Base-by-base conservation (phyloP, 164 flowering plant genomes). In the Cinnamomum micranthum region DNA sequence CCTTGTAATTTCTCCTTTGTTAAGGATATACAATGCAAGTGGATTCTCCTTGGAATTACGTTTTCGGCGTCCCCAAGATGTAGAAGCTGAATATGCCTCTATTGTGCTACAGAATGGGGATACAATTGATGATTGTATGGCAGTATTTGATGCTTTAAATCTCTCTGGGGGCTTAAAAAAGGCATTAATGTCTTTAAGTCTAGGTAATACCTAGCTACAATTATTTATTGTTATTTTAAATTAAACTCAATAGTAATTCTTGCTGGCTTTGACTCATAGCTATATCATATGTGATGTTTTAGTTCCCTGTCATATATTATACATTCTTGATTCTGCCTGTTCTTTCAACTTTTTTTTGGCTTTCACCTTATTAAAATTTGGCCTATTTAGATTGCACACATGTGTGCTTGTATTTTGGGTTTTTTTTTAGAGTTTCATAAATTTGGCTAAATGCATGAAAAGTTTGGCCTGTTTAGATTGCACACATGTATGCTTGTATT, bases 11-110 rank as follows among this genome's bases (percentile, higher is more conserved):
- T 92, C 97, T 82, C 99, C 99, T 70, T 78, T 93, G 75, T 73
- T 89, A 72, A 88, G 81, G 84, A 85, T 95, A 82, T 92, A 88
- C 77, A 93, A 95, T 84, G 92, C 85, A 79, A 93, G 96, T 80
- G 86, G 85, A 72, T 88, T 90, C 75, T 74, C 93, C 9, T 68
- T 95, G 89, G 87, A 84, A 77, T 78, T 93, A 51, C 91, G 92
- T 72, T 91, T 93, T 81, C 90, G 82, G 73, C 87, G 98, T 64
- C 88, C 91, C 73, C 83, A 86, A 75, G 86, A 83, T 76, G 74
- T 74, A 55, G 88, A 86, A 82, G 79, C 82, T 80, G 94, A 88
- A 65, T 84, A 76, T 78, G 93, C 94, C 47, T 80, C 85, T 70
- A 77, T 90, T 70, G 24, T 81, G 73, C 86, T 95, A 70, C 86